Percentiles rank a stretch among this genome's conserved stretches.
These are phyloP conservation scores for Chlamydomonas schloesseri DNA, from an alignment of 139 green algal genomes.

Conservation along the genomic window DNA sequence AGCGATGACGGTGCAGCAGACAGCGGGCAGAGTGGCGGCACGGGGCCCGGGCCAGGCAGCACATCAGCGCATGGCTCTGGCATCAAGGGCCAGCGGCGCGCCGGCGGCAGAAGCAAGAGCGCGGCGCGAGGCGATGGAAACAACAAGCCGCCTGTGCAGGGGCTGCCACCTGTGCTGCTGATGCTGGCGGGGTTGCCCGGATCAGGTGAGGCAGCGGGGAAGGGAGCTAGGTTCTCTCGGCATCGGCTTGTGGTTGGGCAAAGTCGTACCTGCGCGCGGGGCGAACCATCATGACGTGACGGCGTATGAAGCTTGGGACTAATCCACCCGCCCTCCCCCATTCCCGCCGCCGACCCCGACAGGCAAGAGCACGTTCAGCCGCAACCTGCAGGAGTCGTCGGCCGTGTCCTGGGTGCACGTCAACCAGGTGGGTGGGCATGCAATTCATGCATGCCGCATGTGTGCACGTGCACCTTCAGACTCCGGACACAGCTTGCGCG, in stretches of 20 bases:
- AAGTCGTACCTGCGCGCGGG: no score
- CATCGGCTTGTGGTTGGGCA: no score
- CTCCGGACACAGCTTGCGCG: not conserved
- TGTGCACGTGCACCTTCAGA: not conserved
- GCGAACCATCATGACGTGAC: not conserved
- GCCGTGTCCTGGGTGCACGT: constrained; percentile 55
- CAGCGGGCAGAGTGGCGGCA: not conserved
- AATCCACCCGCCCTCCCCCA: no score
- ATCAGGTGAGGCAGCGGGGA: no score
- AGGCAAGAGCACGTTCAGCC: constrained; percentile 82
- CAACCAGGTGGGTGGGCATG: constrained; percentile 24
- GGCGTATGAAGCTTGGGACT: not conserved
- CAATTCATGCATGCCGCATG: not conserved
- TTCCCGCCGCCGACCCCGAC: not conserved
- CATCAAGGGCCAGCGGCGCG: no score
- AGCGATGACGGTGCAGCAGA: not conserved
- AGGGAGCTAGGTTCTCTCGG: no score
- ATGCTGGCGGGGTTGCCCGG: constrained; percentile 26
- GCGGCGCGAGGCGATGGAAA: not conserved
- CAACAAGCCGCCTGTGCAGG: not conserved
- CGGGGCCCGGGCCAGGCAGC: no score
- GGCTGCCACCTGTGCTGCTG: constrained; percentile 13
- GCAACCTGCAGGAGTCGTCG: constrained; percentile 40
- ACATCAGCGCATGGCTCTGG: no score
- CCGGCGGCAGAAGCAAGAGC: no score